Conservation (phyloP, 257 asterid genomes). For the Capsicum pubescens region DNA sequence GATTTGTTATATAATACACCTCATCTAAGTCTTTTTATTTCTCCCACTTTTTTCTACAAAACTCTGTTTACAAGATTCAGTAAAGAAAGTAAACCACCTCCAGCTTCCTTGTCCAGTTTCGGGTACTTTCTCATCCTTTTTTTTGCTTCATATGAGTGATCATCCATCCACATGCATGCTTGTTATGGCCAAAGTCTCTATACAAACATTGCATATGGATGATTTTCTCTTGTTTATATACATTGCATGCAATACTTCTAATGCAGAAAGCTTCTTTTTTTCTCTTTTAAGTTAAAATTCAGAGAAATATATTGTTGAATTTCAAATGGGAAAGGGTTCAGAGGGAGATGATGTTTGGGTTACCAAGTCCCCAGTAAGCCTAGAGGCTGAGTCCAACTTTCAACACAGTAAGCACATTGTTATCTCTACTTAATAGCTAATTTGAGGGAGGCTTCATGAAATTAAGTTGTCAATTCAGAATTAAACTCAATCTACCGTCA, state of each 20-base stretch:
- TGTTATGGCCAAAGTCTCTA: neutral
- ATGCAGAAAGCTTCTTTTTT: neutral
- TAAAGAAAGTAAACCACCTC: neutral
- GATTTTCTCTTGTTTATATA: slow-evolving; percentile 1
- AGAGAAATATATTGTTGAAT: neutral
- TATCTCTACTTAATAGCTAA: neutral
- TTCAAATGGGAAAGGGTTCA: slow-evolving; percentile 15
- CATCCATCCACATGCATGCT: slow-evolving; percentile 23
- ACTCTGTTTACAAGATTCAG: neutral
- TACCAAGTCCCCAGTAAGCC: neutral
- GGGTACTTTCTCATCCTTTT: neutral
- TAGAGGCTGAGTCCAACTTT: slow-evolving; percentile 2
- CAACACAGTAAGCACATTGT: slow-evolving; percentile 16
- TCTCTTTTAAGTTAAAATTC: neutral
- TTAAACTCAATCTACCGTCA: neutral
- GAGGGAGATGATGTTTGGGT: neutral
- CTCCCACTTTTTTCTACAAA: neutral
- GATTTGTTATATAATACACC: neutral
- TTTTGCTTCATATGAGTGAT: neutral
- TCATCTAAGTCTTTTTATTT: neutral
- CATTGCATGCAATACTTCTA: neutral
- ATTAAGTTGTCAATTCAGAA: neutral
- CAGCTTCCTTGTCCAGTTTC: neutral
- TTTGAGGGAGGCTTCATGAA: neutral
- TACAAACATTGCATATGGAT: neutral